phyloP scores from a whole-genome alignment of 495 filamentous ascomycete species.

The Hamigera avellanea region DNA sequence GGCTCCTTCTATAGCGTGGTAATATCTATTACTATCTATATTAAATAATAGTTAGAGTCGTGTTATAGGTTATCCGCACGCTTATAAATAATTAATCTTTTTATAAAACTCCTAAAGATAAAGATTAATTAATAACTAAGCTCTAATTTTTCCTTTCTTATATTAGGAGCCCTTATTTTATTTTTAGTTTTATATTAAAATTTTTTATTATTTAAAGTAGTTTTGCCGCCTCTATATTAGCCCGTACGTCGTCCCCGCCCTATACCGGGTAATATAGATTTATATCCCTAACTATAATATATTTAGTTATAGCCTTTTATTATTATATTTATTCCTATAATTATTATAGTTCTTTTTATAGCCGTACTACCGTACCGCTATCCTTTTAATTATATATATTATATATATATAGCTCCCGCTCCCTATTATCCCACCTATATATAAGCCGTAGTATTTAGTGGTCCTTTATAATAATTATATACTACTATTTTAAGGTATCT shows the following conservation, averaged over 20 bases:
- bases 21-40: slow-evolving; percentile 2
- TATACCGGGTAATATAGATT: slow-evolving; percentile 12
- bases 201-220: slow-evolving; percentile 1
- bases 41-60: slow-evolving; percentile 5
- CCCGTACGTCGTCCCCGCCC: slow-evolving; percentile 1
- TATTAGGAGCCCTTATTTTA: slow-evolving; percentile 2
- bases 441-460: slow-evolving; percentile 1
- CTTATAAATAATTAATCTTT: slow-evolving; percentile 1
- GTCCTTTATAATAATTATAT: background rate
- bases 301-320: background rate
- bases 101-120: background rate
- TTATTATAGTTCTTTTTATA: slow-evolving; percentile 1
- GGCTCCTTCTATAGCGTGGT: background rate
- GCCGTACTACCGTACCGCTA: background rate
- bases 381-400: slow-evolving; percentile 4
- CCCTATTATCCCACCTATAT: background rate
- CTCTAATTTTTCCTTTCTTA: background rate
- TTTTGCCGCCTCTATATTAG: background rate
- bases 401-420: background rate
- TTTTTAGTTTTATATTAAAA: slow-evolving; percentile 1
- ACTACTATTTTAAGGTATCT: background rate
- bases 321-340: background rate
- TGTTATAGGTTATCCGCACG: background rate
- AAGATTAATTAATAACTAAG: slow-evolving; percentile 7
- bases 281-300: slow-evolving; percentile 14